These are phyloP conservation scores for Crithidia thermophila DNA, from an alignment of 208 protist genomes.

Conservation along the genomic window DNA sequence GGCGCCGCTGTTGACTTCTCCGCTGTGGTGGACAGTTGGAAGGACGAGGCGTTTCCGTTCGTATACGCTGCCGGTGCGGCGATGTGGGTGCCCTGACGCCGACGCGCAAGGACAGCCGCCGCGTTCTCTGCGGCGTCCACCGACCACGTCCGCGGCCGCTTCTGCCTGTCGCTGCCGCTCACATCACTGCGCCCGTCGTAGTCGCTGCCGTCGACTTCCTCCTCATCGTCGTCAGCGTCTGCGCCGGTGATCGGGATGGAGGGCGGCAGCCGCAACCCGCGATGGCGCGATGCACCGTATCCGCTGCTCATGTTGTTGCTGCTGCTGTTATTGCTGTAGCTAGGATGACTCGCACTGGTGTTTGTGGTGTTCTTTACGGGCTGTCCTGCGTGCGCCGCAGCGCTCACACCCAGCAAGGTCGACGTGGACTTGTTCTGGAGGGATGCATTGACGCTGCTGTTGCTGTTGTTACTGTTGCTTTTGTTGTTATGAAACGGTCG, in stretches of 20 bases:
- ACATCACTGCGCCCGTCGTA: too few species aligned
- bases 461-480: not conserved
- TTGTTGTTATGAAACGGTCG: slow-evolving; percentile 35
- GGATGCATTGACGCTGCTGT: not conserved
- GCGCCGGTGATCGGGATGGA: slow-evolving; percentile 23
- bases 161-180: not conserved
- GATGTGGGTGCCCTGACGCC: not conserved
- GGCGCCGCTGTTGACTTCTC: not conserved
- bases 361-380: too few species aligned
- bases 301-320: slow-evolving; percentile 9
- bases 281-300: not conserved
- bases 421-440: slow-evolving; percentile 4
- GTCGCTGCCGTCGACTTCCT: not conserved
- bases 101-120: not conserved
- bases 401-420: slow-evolving; percentile 20
- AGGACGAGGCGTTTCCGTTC: not conserved
- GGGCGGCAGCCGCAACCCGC: slow-evolving; percentile 21
- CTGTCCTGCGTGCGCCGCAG: slow-evolving; percentile 1
- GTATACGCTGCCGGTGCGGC: not conserved
- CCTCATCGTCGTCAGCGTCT: not conserved
- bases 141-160: slow-evolving; percentile 33
- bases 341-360: too few species aligned
- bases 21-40: not conserved
- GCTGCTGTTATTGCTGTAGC: slow-evolving; percentile 3
- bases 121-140: slow-evolving; percentile 3